Base-by-base conservation (phyloP, 176 grass and related monocot species). In the Avena eriantha region DNA sequence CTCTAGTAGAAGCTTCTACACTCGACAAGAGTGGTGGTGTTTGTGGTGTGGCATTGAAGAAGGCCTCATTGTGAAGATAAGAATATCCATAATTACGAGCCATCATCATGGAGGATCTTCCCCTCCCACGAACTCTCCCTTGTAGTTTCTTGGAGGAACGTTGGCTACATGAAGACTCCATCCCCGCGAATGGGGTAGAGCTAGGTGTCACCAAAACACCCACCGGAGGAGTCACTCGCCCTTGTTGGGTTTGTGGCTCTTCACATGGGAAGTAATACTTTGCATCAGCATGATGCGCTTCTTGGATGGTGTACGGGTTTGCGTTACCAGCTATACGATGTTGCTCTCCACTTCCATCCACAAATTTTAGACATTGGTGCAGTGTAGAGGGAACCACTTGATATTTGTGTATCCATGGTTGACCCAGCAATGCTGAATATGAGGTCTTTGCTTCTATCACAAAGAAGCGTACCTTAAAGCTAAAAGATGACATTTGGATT, bases 161-260 rank as follows among this genome's bases (percentile, higher is more conserved):
- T 3, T 17, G 14, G 1, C 0, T 33, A 0, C 0, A 5, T 24
- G 22, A 24, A 5, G 59, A 26, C 4, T 76, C 24, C 0, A 4
- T 18, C 16, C 7, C 24, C 13, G 0, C 0, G 0, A 14, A 29
- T 0, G 26, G 7, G 5, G 5, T n/a, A 3, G 46, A 34, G 5
- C 63, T 1, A 0, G 18, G 26, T 8, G 22, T 22, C 1, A 82
- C 1, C 0, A 68, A 10, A 1, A 76, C 10, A 5, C 51, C 7
- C 0, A 9, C 6, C 0, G 18, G 7, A 0, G 57, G 82, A 0
- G 43, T 0, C 0, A 21, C 2, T 0, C 11, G 3, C 0, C 71
- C 57, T 16, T 51, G 7, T 7, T 7, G 23, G 0, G 0, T 22
- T 0, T 13, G 7, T 0, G 0, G 3, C 0, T 6, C 26, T 4